These are phyloP conservation scores for Verbascum thapsus DNA, from an alignment of 257 asterid species.

Conservation along the genomic window DNA sequence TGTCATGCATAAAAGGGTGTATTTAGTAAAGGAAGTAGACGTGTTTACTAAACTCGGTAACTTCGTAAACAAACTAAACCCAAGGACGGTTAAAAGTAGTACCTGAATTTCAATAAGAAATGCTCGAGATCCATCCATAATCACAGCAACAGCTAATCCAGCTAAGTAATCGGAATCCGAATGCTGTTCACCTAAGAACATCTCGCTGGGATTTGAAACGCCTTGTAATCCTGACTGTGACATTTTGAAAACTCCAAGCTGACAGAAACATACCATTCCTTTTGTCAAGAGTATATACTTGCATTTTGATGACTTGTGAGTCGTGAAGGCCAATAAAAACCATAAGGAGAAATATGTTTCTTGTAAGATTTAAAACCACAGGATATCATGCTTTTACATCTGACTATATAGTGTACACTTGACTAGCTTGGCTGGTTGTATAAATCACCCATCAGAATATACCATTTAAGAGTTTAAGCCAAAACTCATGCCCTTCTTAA, in stretches of 20 bases:
- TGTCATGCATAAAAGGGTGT: background rate
- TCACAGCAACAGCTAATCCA: conserved; percentile 87
- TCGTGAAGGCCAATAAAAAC: conserved; percentile 2
- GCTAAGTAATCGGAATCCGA: conserved; percentile 81
- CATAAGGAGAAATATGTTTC: conserved; percentile 18
- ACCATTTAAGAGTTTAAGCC: conserved; percentile 16
- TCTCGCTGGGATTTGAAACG: conserved; percentile 82
- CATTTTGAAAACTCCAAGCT: conserved; percentile 97
- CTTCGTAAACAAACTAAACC: conserved; percentile 12
- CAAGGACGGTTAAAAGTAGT: background rate
- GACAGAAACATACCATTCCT: conserved; percentile 35
- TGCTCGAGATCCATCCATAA: conserved; percentile 90
- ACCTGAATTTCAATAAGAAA: conserved; percentile 91
- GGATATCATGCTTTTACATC: conserved; percentile 6
- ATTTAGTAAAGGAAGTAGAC: conserved; percentile 2
- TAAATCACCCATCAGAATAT: conserved; percentile 1
- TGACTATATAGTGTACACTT: background rate
- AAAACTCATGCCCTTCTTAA: conserved; percentile 9
- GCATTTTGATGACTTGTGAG: conserved; percentile 10
- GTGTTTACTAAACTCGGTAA: background rate
- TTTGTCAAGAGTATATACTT: conserved; percentile 27
- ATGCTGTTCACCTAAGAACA: conserved; percentile 77
- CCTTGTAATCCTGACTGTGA: conserved; percentile 71
- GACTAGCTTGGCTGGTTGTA: background rate
- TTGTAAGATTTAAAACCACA: conserved; percentile 22